Evolutionary conservation across 495 filamentous ascomycete genomes (phyloP).

Genomic region (Articulospora tetracladia): DNA sequence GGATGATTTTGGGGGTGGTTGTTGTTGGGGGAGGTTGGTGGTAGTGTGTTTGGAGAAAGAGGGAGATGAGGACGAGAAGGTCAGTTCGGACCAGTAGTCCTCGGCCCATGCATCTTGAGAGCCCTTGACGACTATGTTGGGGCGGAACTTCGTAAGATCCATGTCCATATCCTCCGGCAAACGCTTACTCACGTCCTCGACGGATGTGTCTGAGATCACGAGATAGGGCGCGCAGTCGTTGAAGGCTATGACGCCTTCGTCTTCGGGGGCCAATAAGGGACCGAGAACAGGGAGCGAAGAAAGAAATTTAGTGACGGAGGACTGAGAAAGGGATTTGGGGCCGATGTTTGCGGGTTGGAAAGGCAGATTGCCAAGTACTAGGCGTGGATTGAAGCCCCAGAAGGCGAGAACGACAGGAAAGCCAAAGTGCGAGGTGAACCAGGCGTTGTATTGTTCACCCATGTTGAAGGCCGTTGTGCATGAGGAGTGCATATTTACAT

Average conservation of each 20-base stretch:
- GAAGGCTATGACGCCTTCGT: slow-evolving; percentile 59
- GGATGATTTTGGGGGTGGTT: slow-evolving; percentile 38
- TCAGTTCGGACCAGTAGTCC: slow-evolving; percentile 77
- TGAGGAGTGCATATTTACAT: slow-evolving; percentile 60
- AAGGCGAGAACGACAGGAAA: slow-evolving; percentile 64
- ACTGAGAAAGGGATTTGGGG: slow-evolving; percentile 11
- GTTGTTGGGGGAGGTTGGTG: slow-evolving; percentile 2
- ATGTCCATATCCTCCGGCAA: slow-evolving; percentile 56
- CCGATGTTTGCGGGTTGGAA: slow-evolving; percentile 7
- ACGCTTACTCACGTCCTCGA: slow-evolving; percentile 59
- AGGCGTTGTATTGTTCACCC: slow-evolving; percentile 59
- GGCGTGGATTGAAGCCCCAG: slow-evolving; percentile 58
- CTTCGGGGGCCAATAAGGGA: slow-evolving; percentile 16
- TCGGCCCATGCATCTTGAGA: slow-evolving; percentile 66
- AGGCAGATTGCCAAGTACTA: slow-evolving; percentile 56
- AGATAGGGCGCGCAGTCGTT: slow-evolving; percentile 77
- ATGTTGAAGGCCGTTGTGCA: slow-evolving; percentile 64
- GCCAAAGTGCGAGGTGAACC: slow-evolving; percentile 72
- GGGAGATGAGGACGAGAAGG: slow-evolving; percentile 5
- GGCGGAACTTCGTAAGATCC: slow-evolving; percentile 77
- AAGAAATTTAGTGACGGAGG: slow-evolving; percentile 3
- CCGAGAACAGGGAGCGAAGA: slow-evolving; percentile 13
- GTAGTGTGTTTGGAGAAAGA: too few relatives aligned
- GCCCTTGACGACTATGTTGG: slow-evolving; percentile 73
- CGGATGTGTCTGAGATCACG: slow-evolving; percentile 65